These are phyloP conservation scores for Boletus huronensis DNA, from an alignment of 768 basidiomycete species.

Conservation along the genomic window DNA sequence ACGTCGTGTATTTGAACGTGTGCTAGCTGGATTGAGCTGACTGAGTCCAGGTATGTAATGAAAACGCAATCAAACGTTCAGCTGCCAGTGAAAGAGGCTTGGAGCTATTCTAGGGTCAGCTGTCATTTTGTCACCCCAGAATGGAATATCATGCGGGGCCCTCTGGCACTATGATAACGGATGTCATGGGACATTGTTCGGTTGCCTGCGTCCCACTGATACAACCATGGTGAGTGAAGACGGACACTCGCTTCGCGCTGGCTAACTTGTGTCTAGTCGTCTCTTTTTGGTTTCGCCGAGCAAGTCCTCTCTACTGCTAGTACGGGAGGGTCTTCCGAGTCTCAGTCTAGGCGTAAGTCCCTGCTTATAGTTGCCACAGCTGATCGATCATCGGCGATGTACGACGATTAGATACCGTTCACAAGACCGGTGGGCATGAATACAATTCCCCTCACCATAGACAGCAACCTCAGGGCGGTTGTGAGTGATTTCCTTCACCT, in stretches of 20 bases:
- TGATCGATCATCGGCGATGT: slow-evolving; percentile 12
- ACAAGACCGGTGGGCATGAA: slow-evolving; percentile 62
- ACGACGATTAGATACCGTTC: slow-evolving; percentile 37
- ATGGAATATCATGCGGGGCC: slow-evolving; percentile 21
- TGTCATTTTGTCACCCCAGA: slow-evolving; percentile 21
- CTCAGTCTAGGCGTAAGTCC: slow-evolving; percentile 4
- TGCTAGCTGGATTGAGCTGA: neutral
- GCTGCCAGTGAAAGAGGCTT: slow-evolving; percentile 2
- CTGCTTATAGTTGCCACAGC: neutral
- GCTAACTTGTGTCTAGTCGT: slow-evolving; percentile 44
- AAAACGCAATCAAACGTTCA: neutral
- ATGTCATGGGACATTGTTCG: slow-evolving; percentile 7
- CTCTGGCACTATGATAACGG: slow-evolving; percentile 10
- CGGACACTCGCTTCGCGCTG: neutral
- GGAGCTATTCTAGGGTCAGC: slow-evolving; percentile 8
- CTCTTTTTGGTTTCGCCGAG: slow-evolving; percentile 67
- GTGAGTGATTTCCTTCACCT: slow-evolving; percentile 14
- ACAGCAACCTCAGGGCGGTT: slow-evolving; percentile 23
- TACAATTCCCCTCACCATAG: slow-evolving; percentile 55
- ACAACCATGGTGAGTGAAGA: slow-evolving; percentile 24
- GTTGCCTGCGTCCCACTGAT: slow-evolving; percentile 5
- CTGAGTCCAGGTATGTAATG: neutral
- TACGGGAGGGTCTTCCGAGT: slow-evolving; percentile 24
- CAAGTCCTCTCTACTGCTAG: slow-evolving; percentile 53
- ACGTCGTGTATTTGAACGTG: neutral